Base-by-base conservation (phyloP, 176 grass and related monocot genomes). In the Areca catechu region DNA sequence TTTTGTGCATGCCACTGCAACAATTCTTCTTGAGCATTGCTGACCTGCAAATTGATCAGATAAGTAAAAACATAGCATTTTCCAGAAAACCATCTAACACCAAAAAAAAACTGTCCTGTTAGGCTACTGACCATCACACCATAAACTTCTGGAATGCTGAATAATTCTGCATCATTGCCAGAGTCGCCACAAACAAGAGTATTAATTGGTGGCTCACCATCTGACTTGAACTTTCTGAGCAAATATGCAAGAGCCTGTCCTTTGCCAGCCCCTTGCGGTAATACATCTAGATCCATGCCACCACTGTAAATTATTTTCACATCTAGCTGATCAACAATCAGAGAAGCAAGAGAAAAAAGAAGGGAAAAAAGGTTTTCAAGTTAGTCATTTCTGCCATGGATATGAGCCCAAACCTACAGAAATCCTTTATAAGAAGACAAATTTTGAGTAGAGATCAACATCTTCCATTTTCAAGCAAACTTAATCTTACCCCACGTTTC, bases 161-260 rank as follows among this genome's bases (percentile, higher is more conserved):
- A 91, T 62, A 91, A 68, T 76, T 97, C 92, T 51, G 80, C 86
- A 70, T 91, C 92, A 37, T 97, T 91, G 48, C 86, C 86, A 54
- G 92, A 91, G 71, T 91, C 83, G 17, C 92, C 92, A 56, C 92
- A 97, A 67, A 81, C 92, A 80, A 97, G 92, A 65, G 76, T 87
- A 51, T 80, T 91, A 16, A 63, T 79, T 3, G 92, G 89, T 51
- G 67, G 69, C 58, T 88, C 91, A 50, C 78, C 58, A 18, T 60
- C 23, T 64, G 69, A 86, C 48, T 57, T 63, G 51, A 97, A 90
- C 60, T 85, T 91, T 58, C 75, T 72, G 7, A 97, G 73, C 74
- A 91, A 71, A 70, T 97, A 97, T 24, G 77, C 34, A 71, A 97
- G 86, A 54, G 92, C 92, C 63, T 91, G 80, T 22, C 92, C 92